These are phyloP conservation scores for Diaporthe eres DNA, from an alignment of 2,329 filamentous ascomycete species.

Conservation along the genomic window DNA sequence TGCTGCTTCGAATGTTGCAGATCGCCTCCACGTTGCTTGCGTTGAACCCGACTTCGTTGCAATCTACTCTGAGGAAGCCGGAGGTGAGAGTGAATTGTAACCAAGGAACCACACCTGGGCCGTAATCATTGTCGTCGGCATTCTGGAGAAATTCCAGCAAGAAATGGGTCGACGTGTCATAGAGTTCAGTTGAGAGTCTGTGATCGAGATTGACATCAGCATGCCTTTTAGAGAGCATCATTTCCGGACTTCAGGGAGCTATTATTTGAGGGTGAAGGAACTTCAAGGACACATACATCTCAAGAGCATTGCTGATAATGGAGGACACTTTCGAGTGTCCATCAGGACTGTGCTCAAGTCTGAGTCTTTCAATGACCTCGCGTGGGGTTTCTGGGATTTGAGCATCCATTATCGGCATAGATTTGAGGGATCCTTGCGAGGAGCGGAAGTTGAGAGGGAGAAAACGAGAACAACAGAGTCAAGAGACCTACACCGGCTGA, in stretches of 20 bases:
- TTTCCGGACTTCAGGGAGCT: too few relatives aligned
- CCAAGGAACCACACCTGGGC: not conserved
- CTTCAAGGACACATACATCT: not conserved
- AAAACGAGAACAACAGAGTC: too few relatives aligned
- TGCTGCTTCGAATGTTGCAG: constrained; percentile 51
- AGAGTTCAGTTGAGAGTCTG: constrained; percentile 44
- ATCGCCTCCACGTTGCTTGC: constrained; percentile 51
- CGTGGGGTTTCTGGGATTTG: too few relatives aligned
- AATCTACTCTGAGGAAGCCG: constrained; percentile 41
- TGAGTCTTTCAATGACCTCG: not conserved
- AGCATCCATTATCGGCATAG: too few relatives aligned
- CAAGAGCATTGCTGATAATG: not conserved
- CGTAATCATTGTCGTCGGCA: constrained; percentile 54
- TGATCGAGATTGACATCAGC: not conserved
- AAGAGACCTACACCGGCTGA: too few relatives aligned
- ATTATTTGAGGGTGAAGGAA: not conserved
- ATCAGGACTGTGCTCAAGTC: not conserved
- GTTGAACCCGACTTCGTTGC: constrained; percentile 54
- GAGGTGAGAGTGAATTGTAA: not conserved
- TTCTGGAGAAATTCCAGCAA: constrained; percentile 56
- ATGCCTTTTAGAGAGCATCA: not conserved
- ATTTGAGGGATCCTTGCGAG: too few relatives aligned
- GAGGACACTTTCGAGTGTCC: not conserved
- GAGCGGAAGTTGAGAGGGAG: too few relatives aligned
- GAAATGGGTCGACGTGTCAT: constrained; percentile 51